phyloP scores from a whole-genome alignment of 2,329 filamentous ascomycete genomes.

The Sporothrix humicola region DNA sequence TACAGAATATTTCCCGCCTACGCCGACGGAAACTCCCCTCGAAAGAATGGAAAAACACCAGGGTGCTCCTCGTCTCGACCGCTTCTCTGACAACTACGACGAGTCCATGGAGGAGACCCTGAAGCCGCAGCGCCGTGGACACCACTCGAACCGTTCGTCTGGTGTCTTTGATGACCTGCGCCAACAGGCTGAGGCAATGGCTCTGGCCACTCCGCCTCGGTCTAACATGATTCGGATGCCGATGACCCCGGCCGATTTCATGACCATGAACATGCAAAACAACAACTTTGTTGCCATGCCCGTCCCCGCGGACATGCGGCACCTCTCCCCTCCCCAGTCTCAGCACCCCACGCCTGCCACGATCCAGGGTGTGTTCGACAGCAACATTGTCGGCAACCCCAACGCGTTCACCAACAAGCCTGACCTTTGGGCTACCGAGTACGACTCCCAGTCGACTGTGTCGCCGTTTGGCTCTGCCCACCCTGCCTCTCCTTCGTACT shows the following conservation, averaged over 20 bases:
- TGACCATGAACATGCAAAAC: conserved; percentile 50
- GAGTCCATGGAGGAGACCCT: conserved; percentile 71
- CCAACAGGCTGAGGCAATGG: conserved; percentile 57
- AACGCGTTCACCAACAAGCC: conserved; percentile 53
- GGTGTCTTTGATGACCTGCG: conserved; percentile 65
- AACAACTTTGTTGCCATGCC: conserved; percentile 45
- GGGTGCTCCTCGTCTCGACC: conserved; percentile 45
- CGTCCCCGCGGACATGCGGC: conserved; percentile 45
- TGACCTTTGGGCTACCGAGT: conserved; percentile 46
- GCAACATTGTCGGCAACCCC: conserved; percentile 41
- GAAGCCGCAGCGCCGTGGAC: conserved; percentile 55
- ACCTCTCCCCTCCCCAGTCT: conserved; percentile 55
- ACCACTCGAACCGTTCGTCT: conserved; percentile 52
- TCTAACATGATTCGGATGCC: conserved; percentile 56
- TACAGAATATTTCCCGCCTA: conserved; percentile 68
- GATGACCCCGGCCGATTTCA: conserved; percentile 62
- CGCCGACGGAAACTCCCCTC: conserved; percentile 69
- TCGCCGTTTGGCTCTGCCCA: conserved; percentile 33
- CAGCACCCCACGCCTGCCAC: conserved; percentile 61
- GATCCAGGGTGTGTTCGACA: conserved; percentile 49
- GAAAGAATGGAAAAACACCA: conserved; percentile 52
- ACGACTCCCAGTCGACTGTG: conserved; percentile 38
- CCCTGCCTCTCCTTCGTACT: conserved; percentile 30
- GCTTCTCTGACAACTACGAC: conserved; percentile 67
- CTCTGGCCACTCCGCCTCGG: conserved; percentile 62